phyloP scores from a whole-genome alignment of 371 early-diverging fungal species.

The Umbelopsis sp. region DNA sequence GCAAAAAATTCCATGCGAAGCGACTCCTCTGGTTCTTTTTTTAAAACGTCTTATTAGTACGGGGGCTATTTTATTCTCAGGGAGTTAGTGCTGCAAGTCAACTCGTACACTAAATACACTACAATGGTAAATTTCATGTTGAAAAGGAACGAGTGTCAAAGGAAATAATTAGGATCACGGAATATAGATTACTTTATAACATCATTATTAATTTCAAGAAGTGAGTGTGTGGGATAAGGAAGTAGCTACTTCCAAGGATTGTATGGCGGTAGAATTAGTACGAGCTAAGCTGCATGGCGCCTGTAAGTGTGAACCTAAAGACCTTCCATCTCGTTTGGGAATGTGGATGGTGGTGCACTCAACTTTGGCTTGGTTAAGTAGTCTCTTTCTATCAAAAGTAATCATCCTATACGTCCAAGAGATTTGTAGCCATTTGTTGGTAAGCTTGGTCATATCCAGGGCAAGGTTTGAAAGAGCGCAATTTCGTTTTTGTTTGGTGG shows the following conservation, averaged over 20 bases:
- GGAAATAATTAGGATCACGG: background rate
- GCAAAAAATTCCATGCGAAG: no score
- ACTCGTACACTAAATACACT: background rate
- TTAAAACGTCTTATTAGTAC: no score
- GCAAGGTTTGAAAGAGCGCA: constrained; percentile 10
- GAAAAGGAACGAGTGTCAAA: no score
- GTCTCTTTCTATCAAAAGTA: constrained; percentile 6
- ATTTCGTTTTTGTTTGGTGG: constrained; percentile 2
- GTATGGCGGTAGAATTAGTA: background rate
- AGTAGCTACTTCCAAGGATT: constrained; percentile 4
- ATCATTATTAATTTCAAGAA: background rate
- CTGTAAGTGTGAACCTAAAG: background rate
- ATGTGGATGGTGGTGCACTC: background rate
- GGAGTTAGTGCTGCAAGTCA: background rate
- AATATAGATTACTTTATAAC: background rate
- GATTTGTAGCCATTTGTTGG: constrained; percentile 12
- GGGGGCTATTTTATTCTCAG: background rate
- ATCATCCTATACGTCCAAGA: constrained; percentile 14
- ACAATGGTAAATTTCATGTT: background rate
- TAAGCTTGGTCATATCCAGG: background rate
- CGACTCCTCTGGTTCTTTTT: no score
- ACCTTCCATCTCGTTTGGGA: background rate
- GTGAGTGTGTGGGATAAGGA: background rate
- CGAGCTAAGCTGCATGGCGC: background rate
- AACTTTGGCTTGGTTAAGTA: constrained; percentile 1